Base-by-base conservation (phyloP, 768 basidiomycete species). In the Pleurotus tuber-regium region DNA sequence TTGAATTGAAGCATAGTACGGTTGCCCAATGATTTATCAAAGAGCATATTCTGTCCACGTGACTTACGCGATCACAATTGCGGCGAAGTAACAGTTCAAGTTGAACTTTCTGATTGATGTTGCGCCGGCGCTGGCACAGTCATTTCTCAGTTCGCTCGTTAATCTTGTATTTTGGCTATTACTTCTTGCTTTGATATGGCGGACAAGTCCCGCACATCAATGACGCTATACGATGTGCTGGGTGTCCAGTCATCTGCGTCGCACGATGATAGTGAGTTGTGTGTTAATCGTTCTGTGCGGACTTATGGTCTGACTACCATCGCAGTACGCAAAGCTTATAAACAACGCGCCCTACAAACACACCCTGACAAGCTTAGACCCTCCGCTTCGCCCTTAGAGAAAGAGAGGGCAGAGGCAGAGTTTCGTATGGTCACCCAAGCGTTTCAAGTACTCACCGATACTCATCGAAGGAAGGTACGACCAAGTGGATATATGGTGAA, bases 281-380 rank as follows among this genome's bases (percentile, higher is more conserved):
- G 16, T 23, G 39, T 21, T 33, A 31, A 19, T 38, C 26, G 23
- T 24, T 6, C 16, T 10, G 28, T 49, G 16, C 28, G 30, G 4
- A 23, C 33, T 29, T 31, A 35, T 48, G 18, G 19, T 30, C 39
- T 18, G n/a, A 35, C 12, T 29, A 19, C 31, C n/a, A 55, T 19
- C 29, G 6, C 55, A 86, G 86, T 88, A 51, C 80, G 83, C 44
- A 82, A 73, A 58, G 85, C 84, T 1, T 88, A 87, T 64, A 83
- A 78, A 59, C 78, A 77, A 54, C 82, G 78, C 58, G 84, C 79
- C 8, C 70, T 88, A 23, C 83, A 84, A 63, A 87, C 87, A 1
- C 86, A 88, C 61, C 86, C 86, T 8, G 86, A 88, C 58, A 87
- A 86, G 58, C 77, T 53, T 41, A 78, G 78, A 9, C 81, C 76